Evolutionary conservation across 139 green algal genomes (phyloP).

Genomic region (Picochlorum costavermella): DNA sequence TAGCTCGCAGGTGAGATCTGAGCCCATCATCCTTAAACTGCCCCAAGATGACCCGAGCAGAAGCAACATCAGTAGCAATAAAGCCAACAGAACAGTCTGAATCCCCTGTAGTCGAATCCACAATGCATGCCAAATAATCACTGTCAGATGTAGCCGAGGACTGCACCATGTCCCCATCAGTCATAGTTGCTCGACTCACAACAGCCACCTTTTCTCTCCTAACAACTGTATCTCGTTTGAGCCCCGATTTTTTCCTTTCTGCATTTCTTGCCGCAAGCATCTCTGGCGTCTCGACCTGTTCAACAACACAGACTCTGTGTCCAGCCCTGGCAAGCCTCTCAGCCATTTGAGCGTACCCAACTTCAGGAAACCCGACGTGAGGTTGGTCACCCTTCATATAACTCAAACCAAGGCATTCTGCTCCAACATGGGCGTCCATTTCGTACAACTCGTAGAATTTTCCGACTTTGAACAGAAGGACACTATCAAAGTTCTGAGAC

Average conservation of each 20-base stretch:
- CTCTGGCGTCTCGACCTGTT: slow-evolving; percentile 95
- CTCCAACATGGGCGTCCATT: slow-evolving; percentile 93
- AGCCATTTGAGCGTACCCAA: slow-evolving; percentile 68
- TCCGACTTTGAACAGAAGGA: slow-evolving; percentile 90
- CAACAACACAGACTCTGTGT: slow-evolving; percentile 87
- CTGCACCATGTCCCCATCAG: slow-evolving; percentile 82
- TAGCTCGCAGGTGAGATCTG: slow-evolving; percentile 56
- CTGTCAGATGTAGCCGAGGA: slow-evolving; percentile 42
- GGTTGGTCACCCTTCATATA: slow-evolving; percentile 98
- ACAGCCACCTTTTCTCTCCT: slow-evolving; percentile 77
- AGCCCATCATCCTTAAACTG: slow-evolving; percentile 66
- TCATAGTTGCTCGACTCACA: slow-evolving; percentile 77
- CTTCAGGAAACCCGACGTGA: slow-evolving; percentile 88
- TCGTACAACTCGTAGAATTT: slow-evolving; percentile 99
- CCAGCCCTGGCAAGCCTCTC: slow-evolving; percentile 78
- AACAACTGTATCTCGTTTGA: slow-evolving; percentile 66
- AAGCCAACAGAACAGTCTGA: slow-evolving; percentile 37
- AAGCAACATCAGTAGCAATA: slow-evolving; percentile 66
- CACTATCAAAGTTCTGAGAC: slow-evolving; percentile 69
- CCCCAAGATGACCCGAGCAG: slow-evolving; percentile 55
- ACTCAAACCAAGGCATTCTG: slow-evolving; percentile 74
- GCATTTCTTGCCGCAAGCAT: slow-evolving; percentile 75
- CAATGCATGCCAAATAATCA: slow-evolving; percentile 39
- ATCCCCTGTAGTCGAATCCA: slow-evolving; percentile 17
- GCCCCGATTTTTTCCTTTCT: slow-evolving; percentile 39